These are phyloP conservation scores for Eurotiales sp. DNA, from an alignment of 2,329 filamentous ascomycete genomes.

Conservation along the genomic window DNA sequence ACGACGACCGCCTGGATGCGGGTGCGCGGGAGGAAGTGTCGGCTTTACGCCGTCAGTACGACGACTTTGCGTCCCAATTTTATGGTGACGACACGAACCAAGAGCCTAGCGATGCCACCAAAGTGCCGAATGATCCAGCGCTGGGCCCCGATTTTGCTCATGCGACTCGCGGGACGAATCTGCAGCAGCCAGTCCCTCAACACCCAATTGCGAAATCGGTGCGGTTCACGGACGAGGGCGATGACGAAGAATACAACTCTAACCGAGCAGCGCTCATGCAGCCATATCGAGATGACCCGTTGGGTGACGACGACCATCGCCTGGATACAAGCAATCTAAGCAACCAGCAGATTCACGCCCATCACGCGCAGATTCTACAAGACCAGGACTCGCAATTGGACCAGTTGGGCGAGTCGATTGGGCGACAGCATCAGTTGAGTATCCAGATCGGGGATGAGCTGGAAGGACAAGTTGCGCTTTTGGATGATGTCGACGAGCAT, in stretches of 20 bases:
- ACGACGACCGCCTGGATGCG: conserved; percentile 48
- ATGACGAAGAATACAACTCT: conserved; percentile 48
- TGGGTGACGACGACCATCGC: conserved; percentile 29
- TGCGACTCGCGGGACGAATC: conserved; percentile 44
- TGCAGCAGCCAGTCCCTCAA: conserved; percentile 42
- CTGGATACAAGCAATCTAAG: conserved; percentile 56
- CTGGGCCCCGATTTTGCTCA: conserved; percentile 63
- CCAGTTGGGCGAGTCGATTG: conserved; percentile 76
- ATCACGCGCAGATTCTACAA: conserved; percentile 75
- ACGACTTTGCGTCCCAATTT: conserved; percentile 77
- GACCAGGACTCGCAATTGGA: conserved; percentile 96
- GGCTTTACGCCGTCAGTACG: conserved; percentile 68
- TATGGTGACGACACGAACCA: conserved; percentile 56
- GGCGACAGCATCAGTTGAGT: conserved; percentile 83
- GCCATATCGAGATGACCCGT: conserved; percentile 56
- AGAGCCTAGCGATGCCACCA: conserved; percentile 49
- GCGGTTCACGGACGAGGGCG: conserved; percentile 67
- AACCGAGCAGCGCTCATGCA: conserved; percentile 60
- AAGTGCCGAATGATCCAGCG: conserved; percentile 59
- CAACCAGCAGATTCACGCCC: conserved; percentile 82
- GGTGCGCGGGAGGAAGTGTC: conserved; percentile 63
- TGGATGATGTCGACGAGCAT: conserved; percentile 82
- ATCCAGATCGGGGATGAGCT: conserved; percentile 97
- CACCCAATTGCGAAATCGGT: conserved; percentile 65
- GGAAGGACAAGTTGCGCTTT: conserved; percentile 79